Evolutionary conservation across 257 asterid species (phyloP), one percentile per base, ranked within the genome.

Genomic region (Dorcoceras hygrometricum): DNA sequence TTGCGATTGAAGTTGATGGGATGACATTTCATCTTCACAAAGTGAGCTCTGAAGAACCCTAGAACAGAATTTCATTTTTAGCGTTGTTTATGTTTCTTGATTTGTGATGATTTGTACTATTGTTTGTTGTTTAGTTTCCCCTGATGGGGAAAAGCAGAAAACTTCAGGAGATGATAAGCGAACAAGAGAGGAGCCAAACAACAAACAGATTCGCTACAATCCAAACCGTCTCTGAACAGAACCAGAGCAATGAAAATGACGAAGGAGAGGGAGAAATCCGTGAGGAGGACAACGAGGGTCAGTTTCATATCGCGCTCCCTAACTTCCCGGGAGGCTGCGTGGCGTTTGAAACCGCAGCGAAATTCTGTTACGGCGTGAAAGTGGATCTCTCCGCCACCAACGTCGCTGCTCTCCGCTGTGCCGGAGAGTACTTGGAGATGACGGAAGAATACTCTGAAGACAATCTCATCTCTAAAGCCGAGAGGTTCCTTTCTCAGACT

Each of bases 21-120:
- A 90, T 94, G 97, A 63, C 95, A 67, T 94, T 90, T 65, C 99
- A 94, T 74, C 96, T 94, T 22, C 99, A 94, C 78, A 90, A 87
- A 95, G 98, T 91, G 58, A 8, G 73, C 16, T 12, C 24, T 27
- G 22, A 51, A 59, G 23, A 69, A 36, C 0, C 43, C 24, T 34
- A 32, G 11, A 10, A 22, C 18, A 20, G 8, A 57, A 6, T 32
- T 51, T 43, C 14, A 1, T 10, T 31, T 66, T 23, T 43, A 59
- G 20, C 3, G n/a, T 12, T 11, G 48, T 36, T 36, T 39, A 3
- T 11, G 50, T 70, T 32, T 54, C 39, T 18, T 14, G 24, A 10
- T 27, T 66, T 11, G 4, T 18, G 18, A 18, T 14, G 6, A 5
- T 10, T 20, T 48, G 20, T 27, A 28, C 8, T 27, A 0, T 9